Evolutionary conservation across 345 rosid species (phyloP), one percentile per base, ranked within the genome.

Genomic region (Dovyalis caffra): DNA sequence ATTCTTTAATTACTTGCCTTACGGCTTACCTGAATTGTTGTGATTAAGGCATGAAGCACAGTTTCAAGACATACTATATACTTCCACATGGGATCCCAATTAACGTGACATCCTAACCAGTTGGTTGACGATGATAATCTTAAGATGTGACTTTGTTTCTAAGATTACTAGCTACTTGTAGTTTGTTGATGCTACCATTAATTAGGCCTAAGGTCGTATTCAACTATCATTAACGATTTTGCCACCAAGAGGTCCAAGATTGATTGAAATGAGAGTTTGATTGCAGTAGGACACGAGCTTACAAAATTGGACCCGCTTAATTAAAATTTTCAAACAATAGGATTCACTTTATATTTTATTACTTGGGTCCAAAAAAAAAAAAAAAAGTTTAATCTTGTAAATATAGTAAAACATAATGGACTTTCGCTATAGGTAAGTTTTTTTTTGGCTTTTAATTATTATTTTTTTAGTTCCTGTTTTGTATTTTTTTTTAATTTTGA

Each of bases 131-230:
- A n/a, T n/a, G n/a, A n/a, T n/a, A n/a, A n/a, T n/a, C n/a, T n/a
- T n/a, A n/a, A n/a, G n/a, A n/a, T n/a, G n/a, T n/a, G 16, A 61
- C 38, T 33, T 69, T 76, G 29, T 53, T 74, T 67, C 43, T 28
- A 67, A 67, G 72, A 26, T 20, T 74, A 20, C 25, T 53, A 20
- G n/a, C n/a, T n/a, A n/a, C 12, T 38, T 73, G 64, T 23, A 56
- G 25, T 74, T 65, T 35, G n/a, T 37, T 16, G 21, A 20, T 35
- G 12, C 28, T 20, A 34, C 1, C 51, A 74, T 53, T 26, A 38
- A 34, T 74, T 75, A 76, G 51, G 47, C 43, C 35, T 16, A 45
- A 69, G 3, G 69, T 69, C 49, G 16, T 62, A 25, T 23, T 62
- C 77, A 70, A 76, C 43, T 6, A 69, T 49, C 63, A 60, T 25